These are phyloP conservation scores for Sorghum bicolor DNA, from an alignment of 176 grass and related monocot genomes.

Conservation along the genomic window Sorghum_bicolor_NCBIv3 NC_012876.2:57676501-57677000, in stretches of 20 bases:
- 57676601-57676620: background rate
- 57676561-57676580: background rate
- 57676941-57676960: slow-evolving; percentile 71
- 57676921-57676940: slow-evolving; percentile 4
- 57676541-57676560: background rate
- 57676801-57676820: slow-evolving; percentile 3
- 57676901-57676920: background rate
- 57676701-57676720: slow-evolving; percentile 11
- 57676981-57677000: slow-evolving; percentile 83
- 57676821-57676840: background rate
- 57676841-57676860: slow-evolving; percentile 6
- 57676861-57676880: background rate
- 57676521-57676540: slow-evolving; percentile 11
- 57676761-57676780: background rate
- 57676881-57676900: background rate
- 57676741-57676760: background rate
- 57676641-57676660: background rate
- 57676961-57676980: slow-evolving; percentile 98
- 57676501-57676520: slow-evolving; percentile 5
- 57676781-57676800: background rate
- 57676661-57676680: background rate
- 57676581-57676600: background rate
- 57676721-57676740: background rate
- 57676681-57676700: background rate
- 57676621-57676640: background rate